Conservation (phyloP, 345 rosid genomes). For the Hibiscus syriacus region DNA sequence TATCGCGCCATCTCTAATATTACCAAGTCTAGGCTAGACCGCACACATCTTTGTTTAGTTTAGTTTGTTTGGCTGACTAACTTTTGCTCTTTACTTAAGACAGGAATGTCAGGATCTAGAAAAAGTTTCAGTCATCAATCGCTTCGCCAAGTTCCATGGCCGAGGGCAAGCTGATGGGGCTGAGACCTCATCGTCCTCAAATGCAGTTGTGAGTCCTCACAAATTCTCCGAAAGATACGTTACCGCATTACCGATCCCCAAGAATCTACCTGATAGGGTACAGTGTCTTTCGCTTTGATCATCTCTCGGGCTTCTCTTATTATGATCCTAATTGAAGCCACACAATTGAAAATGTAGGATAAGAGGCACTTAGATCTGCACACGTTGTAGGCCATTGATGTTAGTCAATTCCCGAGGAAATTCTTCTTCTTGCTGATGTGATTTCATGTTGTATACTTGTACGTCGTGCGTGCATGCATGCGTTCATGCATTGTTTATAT, state of each 20-base stretch:
- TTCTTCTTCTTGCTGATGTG: conserved; percentile 2
- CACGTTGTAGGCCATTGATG: conserved; percentile 35
- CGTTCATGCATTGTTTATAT: neutral
- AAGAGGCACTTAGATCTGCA: conserved; percentile 27
- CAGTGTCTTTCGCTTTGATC: conserved; percentile 84
- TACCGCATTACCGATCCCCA: conserved; percentile 76
- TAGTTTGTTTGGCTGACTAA: conserved; percentile 2
- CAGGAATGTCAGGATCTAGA: conserved; percentile 79
- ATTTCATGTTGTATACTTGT: too few relatives aligned
- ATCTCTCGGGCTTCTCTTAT: conserved; percentile 14
- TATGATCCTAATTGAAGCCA: conserved; percentile 25
- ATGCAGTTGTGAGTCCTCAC: conserved; percentile 30
- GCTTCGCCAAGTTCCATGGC: conserved; percentile 83
- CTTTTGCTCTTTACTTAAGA: conserved; percentile 19
- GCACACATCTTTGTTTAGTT: too few relatives aligned
- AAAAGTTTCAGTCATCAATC: conserved; percentile 73
- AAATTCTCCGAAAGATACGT: conserved; percentile 77
- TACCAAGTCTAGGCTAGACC: too few relatives aligned
- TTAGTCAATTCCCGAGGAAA: too few relatives aligned
- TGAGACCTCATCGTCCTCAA: conserved; percentile 37
- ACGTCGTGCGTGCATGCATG: too few relatives aligned
- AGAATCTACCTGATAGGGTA: conserved; percentile 77
- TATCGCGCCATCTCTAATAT: too few relatives aligned
- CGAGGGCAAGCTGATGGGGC: conserved; percentile 45
- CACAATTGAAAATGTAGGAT: conserved; percentile 25